Percentiles rank a stretch among this genome's conserved stretches.
Evolutionary conservation across 139 green algal species (phyloP).

Genomic region (Volvox reticuliferus): DNA sequence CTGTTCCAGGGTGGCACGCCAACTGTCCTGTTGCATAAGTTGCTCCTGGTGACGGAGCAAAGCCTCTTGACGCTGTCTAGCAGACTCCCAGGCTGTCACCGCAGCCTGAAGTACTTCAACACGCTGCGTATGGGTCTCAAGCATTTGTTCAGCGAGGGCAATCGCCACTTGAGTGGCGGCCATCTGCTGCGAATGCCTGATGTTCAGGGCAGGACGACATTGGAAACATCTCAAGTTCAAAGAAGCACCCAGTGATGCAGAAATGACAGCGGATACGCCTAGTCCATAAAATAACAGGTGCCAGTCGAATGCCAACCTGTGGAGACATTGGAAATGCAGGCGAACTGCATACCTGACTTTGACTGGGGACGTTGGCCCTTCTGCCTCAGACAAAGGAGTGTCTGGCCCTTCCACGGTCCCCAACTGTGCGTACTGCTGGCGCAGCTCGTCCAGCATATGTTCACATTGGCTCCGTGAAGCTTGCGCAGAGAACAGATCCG

Average conservation of each 20-base stretch:
- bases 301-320: no score
- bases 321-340: background rate
- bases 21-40: slow-evolving; percentile 28
- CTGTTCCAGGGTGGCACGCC: background rate
- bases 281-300: no score
- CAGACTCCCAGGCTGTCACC: slow-evolving; percentile 4
- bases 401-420: background rate
- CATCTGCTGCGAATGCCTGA: background rate
- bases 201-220: background rate
- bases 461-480: background rate
- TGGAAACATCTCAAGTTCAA: no score
- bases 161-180: background rate
- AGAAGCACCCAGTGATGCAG: no score
- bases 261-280: no score
- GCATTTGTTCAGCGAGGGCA: slow-evolving; percentile 22
- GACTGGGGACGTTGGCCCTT: background rate
- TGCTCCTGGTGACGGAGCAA: slow-evolving; percentile 30
- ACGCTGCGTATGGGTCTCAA: slow-evolving; percentile 5
- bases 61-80: background rate
- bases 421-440: background rate
- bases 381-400: background rate
- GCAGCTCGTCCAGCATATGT: slow-evolving; percentile 10
- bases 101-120: slow-evolving; percentile 16
- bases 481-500: background rate
- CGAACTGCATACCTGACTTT: background rate